Conservation (phyloP, 2,329 filamentous ascomycete genomes). For the Apiospora aurea region DNA sequence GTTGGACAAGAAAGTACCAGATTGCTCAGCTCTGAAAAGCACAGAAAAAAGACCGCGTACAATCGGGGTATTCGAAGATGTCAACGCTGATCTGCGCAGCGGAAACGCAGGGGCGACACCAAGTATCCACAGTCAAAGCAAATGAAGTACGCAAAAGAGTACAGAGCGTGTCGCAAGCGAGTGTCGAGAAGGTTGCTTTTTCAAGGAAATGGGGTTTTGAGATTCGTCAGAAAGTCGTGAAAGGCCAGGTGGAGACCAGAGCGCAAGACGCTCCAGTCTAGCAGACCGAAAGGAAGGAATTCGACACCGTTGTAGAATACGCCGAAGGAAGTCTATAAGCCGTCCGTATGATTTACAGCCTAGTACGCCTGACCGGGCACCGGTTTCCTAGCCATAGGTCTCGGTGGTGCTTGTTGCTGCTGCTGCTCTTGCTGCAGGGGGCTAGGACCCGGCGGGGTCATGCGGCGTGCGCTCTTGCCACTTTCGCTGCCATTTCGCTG, state of each 20-base stretch:
- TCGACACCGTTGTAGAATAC: slow-evolving; percentile 18
- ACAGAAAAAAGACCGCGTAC: slow-evolving; percentile 1
- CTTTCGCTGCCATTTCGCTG: slow-evolving; percentile 51
- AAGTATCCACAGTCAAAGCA: slow-evolving; percentile 28
- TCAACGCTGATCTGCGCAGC: slow-evolving; percentile 20
- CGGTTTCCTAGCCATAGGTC: slow-evolving; percentile 60
- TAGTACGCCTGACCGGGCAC: slow-evolving; percentile 62
- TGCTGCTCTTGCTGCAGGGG: slow-evolving; percentile 42
- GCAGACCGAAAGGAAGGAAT: slow-evolving; percentile 2
- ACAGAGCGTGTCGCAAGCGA: slow-evolving; percentile 39
- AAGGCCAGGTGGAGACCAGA: slow-evolving; percentile 22
- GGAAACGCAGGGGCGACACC: slow-evolving; percentile 31
- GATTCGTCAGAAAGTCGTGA: slow-evolving; percentile 41
- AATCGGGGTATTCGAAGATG: slow-evolving; percentile 23
- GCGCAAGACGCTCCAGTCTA: background rate
- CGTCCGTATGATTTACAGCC: slow-evolving; percentile 22
- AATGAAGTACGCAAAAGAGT: slow-evolving; percentile 26
- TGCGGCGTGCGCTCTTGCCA: slow-evolving; percentile 47
- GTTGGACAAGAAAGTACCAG: slow-evolving; percentile 24
- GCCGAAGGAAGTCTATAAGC: slow-evolving; percentile 8
- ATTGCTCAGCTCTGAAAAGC: slow-evolving; percentile 23
- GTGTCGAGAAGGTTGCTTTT: slow-evolving; percentile 44
- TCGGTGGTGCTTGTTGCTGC: slow-evolving; percentile 42
- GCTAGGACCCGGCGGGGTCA: slow-evolving; percentile 51
- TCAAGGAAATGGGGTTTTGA: slow-evolving; percentile 36